phyloP scores from a whole-genome alignment of 2,329 filamentous ascomycete species.

The Ramichloridium luteum region DNA sequence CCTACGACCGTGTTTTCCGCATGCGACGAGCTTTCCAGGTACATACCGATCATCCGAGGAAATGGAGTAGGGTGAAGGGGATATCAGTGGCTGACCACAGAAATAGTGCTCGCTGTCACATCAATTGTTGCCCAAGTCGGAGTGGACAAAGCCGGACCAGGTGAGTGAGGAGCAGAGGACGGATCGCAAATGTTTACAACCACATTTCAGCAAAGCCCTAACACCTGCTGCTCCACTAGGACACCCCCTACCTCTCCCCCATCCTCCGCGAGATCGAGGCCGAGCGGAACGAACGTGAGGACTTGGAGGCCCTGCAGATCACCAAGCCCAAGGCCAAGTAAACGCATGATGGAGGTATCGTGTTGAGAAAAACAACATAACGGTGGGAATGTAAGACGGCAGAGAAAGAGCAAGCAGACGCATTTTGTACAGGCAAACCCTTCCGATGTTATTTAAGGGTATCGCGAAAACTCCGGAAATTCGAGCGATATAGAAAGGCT shows the following conservation, averaged over 20 bases:
- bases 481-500: too few relatives aligned
- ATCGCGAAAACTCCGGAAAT: too few relatives aligned
- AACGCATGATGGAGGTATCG: too few relatives aligned
- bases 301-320: constrained; percentile 55
- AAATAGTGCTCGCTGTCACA: constrained; percentile 53
- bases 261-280: constrained; percentile 58
- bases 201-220: background rate
- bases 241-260: constrained; percentile 51
- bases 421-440: too few relatives aligned
- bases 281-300: constrained; percentile 53
- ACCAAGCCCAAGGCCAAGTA: constrained; percentile 29
- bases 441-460: too few relatives aligned
- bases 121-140: constrained; percentile 49
- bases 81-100: background rate
- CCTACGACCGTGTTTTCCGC: constrained; percentile 95
- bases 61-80: constrained; percentile 11
- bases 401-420: too few relatives aligned
- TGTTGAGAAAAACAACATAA: too few relatives aligned
- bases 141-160: constrained; percentile 57
- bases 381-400: too few relatives aligned
- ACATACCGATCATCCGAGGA: constrained; percentile 12
- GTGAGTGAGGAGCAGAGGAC: too few relatives aligned
- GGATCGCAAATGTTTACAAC: too few relatives aligned
- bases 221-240: constrained; percentile 34
- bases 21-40: constrained; percentile 91